phyloP scores from a whole-genome alignment of 106 monocot species.

The Narthecium ossifragum region DNA sequence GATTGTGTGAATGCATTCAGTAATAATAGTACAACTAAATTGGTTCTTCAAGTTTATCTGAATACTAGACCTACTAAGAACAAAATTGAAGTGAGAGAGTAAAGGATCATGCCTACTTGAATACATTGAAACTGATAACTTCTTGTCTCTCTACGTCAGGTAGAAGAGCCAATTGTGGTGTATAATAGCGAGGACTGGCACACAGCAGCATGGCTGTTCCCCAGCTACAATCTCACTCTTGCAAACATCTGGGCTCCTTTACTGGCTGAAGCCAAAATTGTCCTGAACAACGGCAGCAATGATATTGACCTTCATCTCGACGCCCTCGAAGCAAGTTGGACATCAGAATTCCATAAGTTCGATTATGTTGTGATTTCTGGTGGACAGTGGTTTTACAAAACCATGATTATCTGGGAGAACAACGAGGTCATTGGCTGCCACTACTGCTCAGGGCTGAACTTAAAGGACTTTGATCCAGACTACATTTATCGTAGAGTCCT shows the following conservation, averaged over 20 bases:
- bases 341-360: constrained; percentile 14
- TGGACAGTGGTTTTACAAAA: constrained; percentile 45
- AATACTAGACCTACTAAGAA: no score
- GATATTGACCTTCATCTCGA: constrained; percentile 31
- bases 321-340: constrained; percentile 36
- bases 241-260: constrained; percentile 52
- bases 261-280: constrained; percentile 23
- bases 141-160: no score
- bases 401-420: constrained; percentile 25
- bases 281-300: constrained; percentile 11
- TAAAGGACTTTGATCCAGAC: constrained; percentile 25
- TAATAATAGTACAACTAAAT: no score
- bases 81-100: no score
- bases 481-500: constrained; percentile 36
- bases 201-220: constrained; percentile 30
- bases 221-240: constrained; percentile 43
- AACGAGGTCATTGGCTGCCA: constrained; percentile 34
- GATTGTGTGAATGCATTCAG: no score
- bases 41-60: no score
- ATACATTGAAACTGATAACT: no score
- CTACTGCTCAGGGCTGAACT: constrained; percentile 20
- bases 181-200: constrained; percentile 30
- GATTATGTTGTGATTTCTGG: constrained; percentile 43
- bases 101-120: no score
- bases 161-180: constrained; percentile 26